Conservation (phyloP, 2,329 filamentous ascomycete genomes). For the Pseudopithomyces maydicus region DNA sequence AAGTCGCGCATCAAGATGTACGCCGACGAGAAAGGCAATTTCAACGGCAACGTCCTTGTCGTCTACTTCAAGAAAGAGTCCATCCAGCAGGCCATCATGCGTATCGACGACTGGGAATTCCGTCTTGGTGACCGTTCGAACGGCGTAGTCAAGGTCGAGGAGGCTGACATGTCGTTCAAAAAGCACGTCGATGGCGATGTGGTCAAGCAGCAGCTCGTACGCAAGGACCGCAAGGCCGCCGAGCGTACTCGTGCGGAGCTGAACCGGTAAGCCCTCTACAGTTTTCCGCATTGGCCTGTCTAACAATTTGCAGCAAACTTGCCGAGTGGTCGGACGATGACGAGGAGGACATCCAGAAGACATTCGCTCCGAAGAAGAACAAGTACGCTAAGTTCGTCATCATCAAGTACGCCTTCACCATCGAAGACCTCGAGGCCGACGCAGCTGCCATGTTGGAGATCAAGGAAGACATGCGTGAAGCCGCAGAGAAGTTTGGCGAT, state of each 20-base stretch:
- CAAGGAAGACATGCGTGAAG: slow-evolving; percentile 90
- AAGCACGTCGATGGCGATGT: slow-evolving; percentile 70
- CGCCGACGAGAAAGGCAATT: slow-evolving; percentile 75
- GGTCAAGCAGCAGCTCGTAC: slow-evolving; percentile 55
- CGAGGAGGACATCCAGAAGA: slow-evolving; percentile 48
- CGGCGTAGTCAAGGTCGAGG: slow-evolving; percentile 74
- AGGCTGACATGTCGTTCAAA: slow-evolving; percentile 90
- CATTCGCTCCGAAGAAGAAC: slow-evolving; percentile 55
- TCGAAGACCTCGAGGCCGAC: slow-evolving; percentile 82
- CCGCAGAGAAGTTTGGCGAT: slow-evolving; percentile 82
- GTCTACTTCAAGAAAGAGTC: slow-evolving; percentile 96
- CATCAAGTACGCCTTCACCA: slow-evolving; percentile 90
- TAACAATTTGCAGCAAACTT: slow-evolving; percentile 67
- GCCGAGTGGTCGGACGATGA: slow-evolving; percentile 95
- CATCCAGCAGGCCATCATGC: slow-evolving; percentile 81
- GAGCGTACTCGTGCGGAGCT: slow-evolving; percentile 91
- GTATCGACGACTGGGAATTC: slow-evolving; percentile 83
- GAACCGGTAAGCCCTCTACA: slow-evolving; percentile 59
- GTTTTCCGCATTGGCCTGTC: slow-evolving; percentile 17
- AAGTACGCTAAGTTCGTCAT: slow-evolving; percentile 82
- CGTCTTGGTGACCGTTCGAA: slow-evolving; percentile 59
- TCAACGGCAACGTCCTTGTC: slow-evolving; percentile 91
- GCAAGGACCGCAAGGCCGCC: slow-evolving; percentile 82
- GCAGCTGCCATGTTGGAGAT: slow-evolving; percentile 83
- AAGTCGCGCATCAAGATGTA: slow-evolving; percentile 93